Evolutionary conservation across 495 filamentous ascomycete species (phyloP).

Genomic region (Jackrogersella minutella): DNA sequence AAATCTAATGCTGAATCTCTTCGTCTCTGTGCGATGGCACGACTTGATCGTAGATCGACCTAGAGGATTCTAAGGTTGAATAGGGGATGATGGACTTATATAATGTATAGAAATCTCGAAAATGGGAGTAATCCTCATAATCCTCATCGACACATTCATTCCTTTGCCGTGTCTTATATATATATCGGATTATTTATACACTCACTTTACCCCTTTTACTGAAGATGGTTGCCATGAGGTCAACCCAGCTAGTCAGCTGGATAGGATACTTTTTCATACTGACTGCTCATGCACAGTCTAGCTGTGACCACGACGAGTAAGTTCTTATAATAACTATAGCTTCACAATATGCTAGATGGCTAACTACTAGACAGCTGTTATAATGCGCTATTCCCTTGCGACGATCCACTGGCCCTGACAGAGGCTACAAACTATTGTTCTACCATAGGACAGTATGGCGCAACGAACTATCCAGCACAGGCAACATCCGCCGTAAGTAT

Average conservation of each 20-base stretch:
- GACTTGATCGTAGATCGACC: not conserved
- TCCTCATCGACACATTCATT: not conserved
- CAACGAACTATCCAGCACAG: slow-evolving; percentile 40
- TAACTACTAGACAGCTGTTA: slow-evolving; percentile 36
- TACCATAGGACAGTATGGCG: slow-evolving; percentile 37
- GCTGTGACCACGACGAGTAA: slow-evolving; percentile 37
- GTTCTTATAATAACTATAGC: not conserved
- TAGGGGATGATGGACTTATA: slow-evolving; percentile 4
- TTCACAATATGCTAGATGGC: not conserved
- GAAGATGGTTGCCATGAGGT: slow-evolving; percentile 20
- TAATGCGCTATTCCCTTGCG: slow-evolving; percentile 42
- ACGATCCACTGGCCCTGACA: slow-evolving; percentile 23
- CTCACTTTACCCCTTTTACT: slow-evolving; percentile 8
- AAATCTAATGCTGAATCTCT: slow-evolving; percentile 9
- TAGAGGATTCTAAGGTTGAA: not conserved
- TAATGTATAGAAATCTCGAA: not conserved
- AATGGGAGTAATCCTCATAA: not conserved
- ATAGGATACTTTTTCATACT: slow-evolving; percentile 32
- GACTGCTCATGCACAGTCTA: slow-evolving; percentile 20
- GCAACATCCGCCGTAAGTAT: slow-evolving; percentile 38
- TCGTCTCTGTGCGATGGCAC: not conserved
- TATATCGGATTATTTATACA: slow-evolving; percentile 1
- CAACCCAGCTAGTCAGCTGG: slow-evolving; percentile 31
- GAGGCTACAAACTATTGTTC: slow-evolving; percentile 40
- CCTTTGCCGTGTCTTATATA: slow-evolving; percentile 4